A percentile compares a stretch with the other conserved stretches of the same genome.
Conservation (phyloP, 1,284 basidiomycete genomes). For the Cryptococcus sp. region DNA sequence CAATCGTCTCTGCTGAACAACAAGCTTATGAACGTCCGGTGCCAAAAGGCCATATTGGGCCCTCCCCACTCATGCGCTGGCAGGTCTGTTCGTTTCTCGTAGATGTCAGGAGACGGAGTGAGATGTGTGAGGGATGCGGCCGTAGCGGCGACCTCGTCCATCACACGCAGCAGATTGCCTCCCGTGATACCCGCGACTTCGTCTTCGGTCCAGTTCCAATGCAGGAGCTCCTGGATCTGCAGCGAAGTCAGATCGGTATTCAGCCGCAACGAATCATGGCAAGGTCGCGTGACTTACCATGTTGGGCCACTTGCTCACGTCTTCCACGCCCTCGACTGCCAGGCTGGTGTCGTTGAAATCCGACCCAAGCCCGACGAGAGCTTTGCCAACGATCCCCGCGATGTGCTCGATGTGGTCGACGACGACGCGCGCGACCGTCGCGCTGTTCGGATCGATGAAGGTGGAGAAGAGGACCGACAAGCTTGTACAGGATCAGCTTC, state of each 20-base stretch:
- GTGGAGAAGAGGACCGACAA: conserved; percentile 56
- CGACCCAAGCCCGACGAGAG: conserved; percentile 57
- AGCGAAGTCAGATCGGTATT: too few relatives aligned
- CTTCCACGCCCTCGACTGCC: conserved; percentile 59
- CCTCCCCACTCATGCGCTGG: conserved; percentile 20
- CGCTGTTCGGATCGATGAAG: conserved; percentile 23
- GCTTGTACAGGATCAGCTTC: conserved; percentile 4
- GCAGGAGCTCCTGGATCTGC: conserved; percentile 62
- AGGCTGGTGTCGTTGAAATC: conserved; percentile 62
- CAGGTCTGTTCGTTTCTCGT: conserved; percentile 47
- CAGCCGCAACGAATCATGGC: not conserved
- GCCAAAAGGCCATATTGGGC: conserved; percentile 14
- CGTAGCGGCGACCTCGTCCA: conserved; percentile 67
- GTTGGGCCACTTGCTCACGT: conserved; percentile 65
- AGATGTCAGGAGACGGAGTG: conserved; percentile 54
- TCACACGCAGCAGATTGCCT: conserved; percentile 73
- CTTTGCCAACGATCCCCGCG: conserved; percentile 65
- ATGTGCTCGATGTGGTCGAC: conserved; percentile 83
- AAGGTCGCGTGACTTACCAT: conserved; percentile 53
- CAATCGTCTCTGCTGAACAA: not conserved
- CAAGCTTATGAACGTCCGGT: conserved; percentile 6
- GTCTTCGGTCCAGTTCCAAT: conserved; percentile 71
- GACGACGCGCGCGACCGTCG: conserved; percentile 61
- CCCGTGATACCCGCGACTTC: conserved; percentile 77
- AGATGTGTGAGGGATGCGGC: conserved; percentile 49